Evolutionary conservation across 2,329 filamentous ascomycete species (phyloP), one percentile per base, ranked within the genome.

Genomic region (Periconia sp.): DNA sequence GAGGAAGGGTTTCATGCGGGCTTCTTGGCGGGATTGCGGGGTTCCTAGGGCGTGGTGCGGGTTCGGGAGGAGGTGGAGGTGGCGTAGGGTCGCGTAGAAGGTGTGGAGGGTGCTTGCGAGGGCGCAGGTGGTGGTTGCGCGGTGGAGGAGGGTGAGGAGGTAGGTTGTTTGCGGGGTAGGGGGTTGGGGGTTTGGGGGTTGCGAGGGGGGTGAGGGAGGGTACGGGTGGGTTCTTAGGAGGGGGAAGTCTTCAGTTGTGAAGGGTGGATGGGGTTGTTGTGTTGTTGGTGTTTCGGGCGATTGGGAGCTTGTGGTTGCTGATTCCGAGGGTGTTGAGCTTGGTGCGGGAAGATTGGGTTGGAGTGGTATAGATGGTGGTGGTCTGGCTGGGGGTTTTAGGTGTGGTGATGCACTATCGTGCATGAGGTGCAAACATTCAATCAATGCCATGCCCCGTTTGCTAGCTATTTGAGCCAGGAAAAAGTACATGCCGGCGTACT

Each of bases 401-500:
- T 17, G 2, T 42, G 30, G 1, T 60, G 44, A 0, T 63, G 50
- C 1, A 52, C 47, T 1, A 40, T 30, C 41, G 47, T 43, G 0
- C 62, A 60, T 0, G 27, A 33, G 15, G 18, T 11, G 45, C 61
- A 61, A 48, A 11, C 70, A 59, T 10, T 54, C 54, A 1, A 44
- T 15, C 6, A 73, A 57, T 1, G 68, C 50, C 20, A 58, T 57
- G 31, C 56, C 59, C 1, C 72, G 59, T 1, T 63, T 62, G 0
- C 58, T 59, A 0, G 65, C 55, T 20, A 74, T 65, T 41, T 60
- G 54, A 1, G 55, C 60, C 2, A 74, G 65, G 58, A 71, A 77
- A 86, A 89, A 94, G 73, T 97, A 97, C 89, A 97, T 96, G 20
- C 85, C 86, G 0, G 86, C 83, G 10, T 94, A 80, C 72, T 99